Evolutionary conservation across 139 green algal genomes (phyloP).

Genomic region (Chlorella sorokiniana): DNA sequence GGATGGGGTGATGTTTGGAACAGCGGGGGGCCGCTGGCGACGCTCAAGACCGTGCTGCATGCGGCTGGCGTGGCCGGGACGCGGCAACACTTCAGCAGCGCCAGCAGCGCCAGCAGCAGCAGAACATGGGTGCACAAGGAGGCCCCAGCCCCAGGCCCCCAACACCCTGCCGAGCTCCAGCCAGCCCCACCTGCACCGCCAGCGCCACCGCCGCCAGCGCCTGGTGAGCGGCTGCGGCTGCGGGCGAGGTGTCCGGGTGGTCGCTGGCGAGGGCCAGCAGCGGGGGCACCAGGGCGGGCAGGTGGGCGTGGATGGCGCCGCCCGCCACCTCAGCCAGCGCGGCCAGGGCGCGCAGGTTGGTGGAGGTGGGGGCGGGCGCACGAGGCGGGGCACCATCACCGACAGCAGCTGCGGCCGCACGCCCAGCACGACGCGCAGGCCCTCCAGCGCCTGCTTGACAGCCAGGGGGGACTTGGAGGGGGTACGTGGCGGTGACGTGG

Average conservation of each 20-base stretch:
- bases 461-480: neutral
- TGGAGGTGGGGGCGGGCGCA: constrained; percentile 62
- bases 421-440: constrained; percentile 82
- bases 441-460: constrained; percentile 73
- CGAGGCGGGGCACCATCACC: constrained; percentile 78
- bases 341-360: constrained; percentile 65
- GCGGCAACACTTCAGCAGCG: too few relatives aligned
- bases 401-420: constrained; percentile 79
- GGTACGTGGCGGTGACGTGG: neutral
- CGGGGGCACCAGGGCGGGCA: constrained; percentile 69
- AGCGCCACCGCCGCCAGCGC: constrained; percentile 29
- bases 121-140: neutral
- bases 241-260: constrained; percentile 25
- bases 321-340: constrained; percentile 79
- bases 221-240: constrained; percentile 39
- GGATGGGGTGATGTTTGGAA: neutral
- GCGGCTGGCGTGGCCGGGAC: too few relatives aligned
- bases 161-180: too few relatives aligned
- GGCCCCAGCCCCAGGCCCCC: neutral
- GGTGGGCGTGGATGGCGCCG: constrained; percentile 66
- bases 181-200: constrained; percentile 23
- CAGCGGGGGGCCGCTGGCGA: too few relatives aligned
- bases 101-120: constrained; percentile 68
- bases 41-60: constrained; percentile 49
- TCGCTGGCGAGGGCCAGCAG: constrained; percentile 61